Evolutionary conservation across 257 asterid genomes (phyloP).

Genomic region (Capsicum rhomboideum): DNA sequence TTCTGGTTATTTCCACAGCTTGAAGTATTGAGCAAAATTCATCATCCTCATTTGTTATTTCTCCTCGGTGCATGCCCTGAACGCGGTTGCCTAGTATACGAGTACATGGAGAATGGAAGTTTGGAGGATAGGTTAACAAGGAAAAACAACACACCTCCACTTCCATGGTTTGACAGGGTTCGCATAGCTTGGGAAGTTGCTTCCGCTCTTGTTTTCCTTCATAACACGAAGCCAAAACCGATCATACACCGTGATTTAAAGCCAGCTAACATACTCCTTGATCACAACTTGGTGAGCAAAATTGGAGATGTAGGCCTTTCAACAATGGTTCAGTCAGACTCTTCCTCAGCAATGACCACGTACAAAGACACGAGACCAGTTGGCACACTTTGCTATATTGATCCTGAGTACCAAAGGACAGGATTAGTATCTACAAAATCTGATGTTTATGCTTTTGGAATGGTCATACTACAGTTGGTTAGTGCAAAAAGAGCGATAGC

Average conservation of each 20-base stretch:
- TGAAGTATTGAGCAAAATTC: slow-evolving; percentile 68
- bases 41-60: slow-evolving; percentile 78
- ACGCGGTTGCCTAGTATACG: slow-evolving; percentile 68
- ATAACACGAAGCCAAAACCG: slow-evolving; percentile 57
- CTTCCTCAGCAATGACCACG: slow-evolving; percentile 18
- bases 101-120: slow-evolving; percentile 87
- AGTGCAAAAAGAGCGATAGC: slow-evolving; percentile 73
- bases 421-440: slow-evolving; percentile 60
- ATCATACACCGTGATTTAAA: slow-evolving; percentile 88
- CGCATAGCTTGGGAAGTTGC: slow-evolving; percentile 89
- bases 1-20: slow-evolving; percentile 31
- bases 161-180: slow-evolving; percentile 65
- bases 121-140: slow-evolving; percentile 58
- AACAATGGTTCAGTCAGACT: slow-evolving; percentile 36
- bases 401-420: slow-evolving; percentile 88
- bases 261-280: slow-evolving; percentile 89
- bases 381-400: slow-evolving; percentile 80
- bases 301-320: slow-evolving; percentile 91
- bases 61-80: slow-evolving; percentile 84
- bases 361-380: slow-evolving; percentile 40
- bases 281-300: slow-evolving; percentile 65
- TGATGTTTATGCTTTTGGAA: slow-evolving; percentile 78
- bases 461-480: slow-evolving; percentile 61
- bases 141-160: slow-evolving; percentile 52
- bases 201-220: slow-evolving; percentile 78